Percentiles rank a stretch among this genome's conserved stretches.
These are phyloP conservation scores for Wickerhamiella nectarea DNA, from an alignment of 805 yeast genomes.

Conservation along the genomic window DNA sequence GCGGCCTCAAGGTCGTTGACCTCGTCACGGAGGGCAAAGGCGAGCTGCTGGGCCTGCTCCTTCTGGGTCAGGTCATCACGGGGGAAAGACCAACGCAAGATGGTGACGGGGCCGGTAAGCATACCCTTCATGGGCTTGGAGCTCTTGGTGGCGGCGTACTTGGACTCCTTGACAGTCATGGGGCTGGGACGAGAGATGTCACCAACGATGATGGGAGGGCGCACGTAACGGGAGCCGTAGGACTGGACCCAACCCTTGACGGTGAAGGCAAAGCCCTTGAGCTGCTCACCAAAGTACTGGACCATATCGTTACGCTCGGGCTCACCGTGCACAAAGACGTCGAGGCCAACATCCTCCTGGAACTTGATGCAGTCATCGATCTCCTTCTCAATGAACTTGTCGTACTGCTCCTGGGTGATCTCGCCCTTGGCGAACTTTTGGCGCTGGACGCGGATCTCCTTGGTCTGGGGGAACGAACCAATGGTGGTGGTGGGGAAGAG, in stretches of 20 bases:
- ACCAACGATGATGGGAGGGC: constrained; percentile 99
- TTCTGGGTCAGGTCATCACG: constrained; percentile 92
- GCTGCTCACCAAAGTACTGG: constrained; percentile 98
- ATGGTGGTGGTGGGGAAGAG: constrained; percentile 99
- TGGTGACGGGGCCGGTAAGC: constrained; percentile 99
- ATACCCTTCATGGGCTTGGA: constrained; percentile 97
- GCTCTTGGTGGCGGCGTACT: constrained; percentile 95
- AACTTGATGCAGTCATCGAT: constrained; percentile 90
- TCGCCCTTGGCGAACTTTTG: constrained; percentile 97
- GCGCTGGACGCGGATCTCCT: constrained; percentile 97
- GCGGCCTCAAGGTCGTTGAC: constrained; percentile 97
- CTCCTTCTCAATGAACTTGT: constrained; percentile 91
- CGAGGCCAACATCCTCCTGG: constrained; percentile 98
- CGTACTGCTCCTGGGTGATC: constrained; percentile 88
- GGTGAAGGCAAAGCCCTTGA: constrained; percentile 97
- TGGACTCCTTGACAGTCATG: constrained; percentile 98
- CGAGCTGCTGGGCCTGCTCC: constrained; percentile 91
- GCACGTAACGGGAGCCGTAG: constrained; percentile 98
- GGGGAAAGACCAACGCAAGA: constrained; percentile 99
- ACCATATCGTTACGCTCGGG: constrained; percentile 99
- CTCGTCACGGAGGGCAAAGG: constrained; percentile 96
- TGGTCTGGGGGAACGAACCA: constrained; percentile 99
- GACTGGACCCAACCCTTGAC: constrained; percentile 99
- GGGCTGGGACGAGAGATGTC: constrained; percentile 97
- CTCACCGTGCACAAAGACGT: constrained; percentile 98